Conservation (phyloP, 139 green algal genomes). For the Axilococcus clingmanii region DNA sequence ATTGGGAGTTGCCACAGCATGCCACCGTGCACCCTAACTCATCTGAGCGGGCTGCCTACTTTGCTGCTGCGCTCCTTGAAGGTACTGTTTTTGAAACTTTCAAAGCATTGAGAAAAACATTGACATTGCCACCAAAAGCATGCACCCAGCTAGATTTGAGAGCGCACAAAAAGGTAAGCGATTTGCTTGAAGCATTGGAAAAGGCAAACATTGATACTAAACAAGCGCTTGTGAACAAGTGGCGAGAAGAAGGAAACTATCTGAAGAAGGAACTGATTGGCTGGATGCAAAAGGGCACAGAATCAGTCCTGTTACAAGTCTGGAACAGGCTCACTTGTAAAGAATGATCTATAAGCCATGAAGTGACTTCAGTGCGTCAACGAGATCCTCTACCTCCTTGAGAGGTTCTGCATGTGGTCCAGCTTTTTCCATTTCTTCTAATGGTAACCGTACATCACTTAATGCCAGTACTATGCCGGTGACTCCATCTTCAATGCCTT, state of each 20-base stretch:
- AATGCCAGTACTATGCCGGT: not conserved
- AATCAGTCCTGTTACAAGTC: no score
- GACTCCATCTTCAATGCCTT: conserved; percentile 18
- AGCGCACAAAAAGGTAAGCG: conserved; percentile 39
- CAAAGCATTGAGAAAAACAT: conserved; percentile 17
- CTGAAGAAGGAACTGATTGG: conserved; percentile 43
- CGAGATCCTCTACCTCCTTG: not conserved
- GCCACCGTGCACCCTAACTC: conserved; percentile 30
- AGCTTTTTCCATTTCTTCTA: not conserved
- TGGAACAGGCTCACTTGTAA: no score
- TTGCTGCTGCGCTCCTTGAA: conserved; percentile 75
- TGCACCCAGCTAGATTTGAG: conserved; percentile 35
- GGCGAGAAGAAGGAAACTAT: conserved; percentile 26
- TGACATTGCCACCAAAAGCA: conserved; percentile 37
- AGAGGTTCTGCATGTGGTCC: not conserved
- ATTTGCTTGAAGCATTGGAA: conserved; percentile 45
- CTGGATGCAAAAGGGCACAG: conserved; percentile 43
- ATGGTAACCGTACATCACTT: not conserved
- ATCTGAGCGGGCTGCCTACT: conserved; percentile 36
- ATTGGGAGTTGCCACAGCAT: conserved; percentile 70
- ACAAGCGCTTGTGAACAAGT: conserved; percentile 25
- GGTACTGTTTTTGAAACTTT: conserved; percentile 49
- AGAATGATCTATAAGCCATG: not conserved
- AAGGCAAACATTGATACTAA: conserved; percentile 26
- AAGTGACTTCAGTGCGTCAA: not conserved